Evolutionary conservation across 129 eudicot genomes (phyloP), one percentile per base, ranked within the genome.

Genomic region (Rutidosis leptorrhynchoides): DNA sequence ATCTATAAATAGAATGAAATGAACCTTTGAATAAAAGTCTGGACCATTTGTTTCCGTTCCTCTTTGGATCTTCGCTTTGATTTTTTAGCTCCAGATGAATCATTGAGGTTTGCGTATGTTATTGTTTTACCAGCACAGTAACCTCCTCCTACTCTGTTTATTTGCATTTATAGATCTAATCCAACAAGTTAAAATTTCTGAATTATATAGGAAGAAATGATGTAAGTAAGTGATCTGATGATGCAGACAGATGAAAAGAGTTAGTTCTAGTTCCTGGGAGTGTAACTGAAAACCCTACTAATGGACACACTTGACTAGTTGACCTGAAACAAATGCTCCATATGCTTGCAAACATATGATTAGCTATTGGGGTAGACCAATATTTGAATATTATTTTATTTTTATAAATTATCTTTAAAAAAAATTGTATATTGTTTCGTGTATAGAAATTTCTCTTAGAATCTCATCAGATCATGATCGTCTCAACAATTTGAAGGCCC

Each of bases 11-110:
- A 30, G 42, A 35, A 35, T 9, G 42, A 35, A 11, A 40, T 63
- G 14, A 4, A 93, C 98, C 83, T 88, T 56, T 85, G 82, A 59
- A 93, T 81, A 69, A 88, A 93, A 43, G 87, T 73, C 79, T 83
- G 95, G 12, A 80, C 83, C 95, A 93, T 70, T 37, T 73, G 52
- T 77, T 85, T 93, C 76, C 98, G 30, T 84, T 93, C 96, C 71
- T 82, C 90, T 83, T 93, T 93, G 0, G 98, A 88, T 17, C 80
- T 95, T 25, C 96, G 78, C 67, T 87, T 84, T 7, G 95, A 57
- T 66, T 73, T 86, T 76, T 54, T 82, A 27, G 85, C 92, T 51
- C 87, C 92, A 22, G 84, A 67, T 22, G 80, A 73, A 62, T 85
- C 92, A 67, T 80, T 82, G 73, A 72, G 19, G 32, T 80, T 71